Percentiles rank a stretch among this genome's conserved stretches.
These are phyloP conservation scores for Vitis amurensis DNA, from an alignment of 164 flowering plant species.

Conservation along the genomic window DNA sequence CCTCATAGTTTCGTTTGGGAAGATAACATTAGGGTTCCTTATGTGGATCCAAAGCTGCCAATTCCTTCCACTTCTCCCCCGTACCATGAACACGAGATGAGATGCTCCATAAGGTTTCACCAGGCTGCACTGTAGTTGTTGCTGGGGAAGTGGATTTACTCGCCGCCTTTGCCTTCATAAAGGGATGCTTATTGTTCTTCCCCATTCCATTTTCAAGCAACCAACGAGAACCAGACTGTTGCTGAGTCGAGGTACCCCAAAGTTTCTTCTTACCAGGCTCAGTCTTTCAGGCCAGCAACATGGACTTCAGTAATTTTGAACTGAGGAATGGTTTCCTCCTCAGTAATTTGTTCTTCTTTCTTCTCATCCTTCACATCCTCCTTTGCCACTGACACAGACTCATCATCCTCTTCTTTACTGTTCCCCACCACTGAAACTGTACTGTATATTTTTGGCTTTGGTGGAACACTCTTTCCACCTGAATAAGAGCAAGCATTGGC, in stretches of 20 bases:
- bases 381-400: slow-evolving; percentile 22
- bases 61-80: slow-evolving; percentile 20
- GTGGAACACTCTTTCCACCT: slow-evolving; percentile 90
- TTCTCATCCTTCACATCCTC: slow-evolving; percentile 24
- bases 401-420: slow-evolving; percentile 51
- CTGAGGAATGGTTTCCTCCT: too few relatives aligned
- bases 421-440: slow-evolving; percentile 45
- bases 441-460: slow-evolving; percentile 71
- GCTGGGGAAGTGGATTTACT: slow-evolving; percentile 35
- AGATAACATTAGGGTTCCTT: too few relatives aligned
- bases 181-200: slow-evolving; percentile 64
- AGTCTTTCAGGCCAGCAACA: slow-evolving; percentile 50
- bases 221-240: slow-evolving; percentile 96
- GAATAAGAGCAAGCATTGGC: slow-evolving; percentile 94
- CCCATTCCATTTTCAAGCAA: slow-evolving; percentile 87
- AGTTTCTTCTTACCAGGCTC: slow-evolving; percentile 47
- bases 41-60: too few relatives aligned
- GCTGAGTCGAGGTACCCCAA: slow-evolving; percentile 59
- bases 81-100: slow-evolving; percentile 69
- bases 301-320: slow-evolving; percentile 52
- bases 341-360: slow-evolving; percentile 23
- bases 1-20: too few relatives aligned
- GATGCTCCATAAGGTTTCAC: slow-evolving; percentile 86
- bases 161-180: slow-evolving; percentile 60
- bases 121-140: slow-evolving; percentile 57